Evolutionary conservation across 176 grass and related monocot genomes (phyloP).

Genomic region (Dendrocalamus sinicus): DNA sequence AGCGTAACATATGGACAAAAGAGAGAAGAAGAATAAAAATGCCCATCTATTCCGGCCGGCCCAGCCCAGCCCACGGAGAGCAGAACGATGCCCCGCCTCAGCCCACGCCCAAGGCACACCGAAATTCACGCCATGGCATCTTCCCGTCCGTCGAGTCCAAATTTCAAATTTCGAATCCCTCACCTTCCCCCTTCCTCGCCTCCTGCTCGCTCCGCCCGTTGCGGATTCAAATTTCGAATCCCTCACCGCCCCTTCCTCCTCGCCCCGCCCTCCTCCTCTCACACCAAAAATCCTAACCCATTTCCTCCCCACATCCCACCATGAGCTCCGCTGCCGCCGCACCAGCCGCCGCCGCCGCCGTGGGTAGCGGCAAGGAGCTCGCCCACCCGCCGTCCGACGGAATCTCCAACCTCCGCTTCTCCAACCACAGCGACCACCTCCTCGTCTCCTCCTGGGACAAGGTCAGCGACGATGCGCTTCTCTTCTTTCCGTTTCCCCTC

Average conservation of each 20-base stretch:
- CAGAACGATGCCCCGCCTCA: background rate
- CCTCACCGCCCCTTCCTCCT: background rate
- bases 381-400: constrained; percentile 73
- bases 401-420: constrained; percentile 94
- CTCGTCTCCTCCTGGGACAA: constrained; percentile 99
- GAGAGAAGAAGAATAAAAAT: background rate
- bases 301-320: background rate
- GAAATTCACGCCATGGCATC: background rate
- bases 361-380: constrained; percentile 75
- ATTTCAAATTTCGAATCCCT: too few relatives aligned
- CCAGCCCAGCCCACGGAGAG: background rate
- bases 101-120: background rate
- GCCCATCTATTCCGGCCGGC: background rate
- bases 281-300: background rate
- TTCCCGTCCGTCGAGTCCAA: background rate
- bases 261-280: background rate
- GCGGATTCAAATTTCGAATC: constrained; percentile 47
- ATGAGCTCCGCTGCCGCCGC: constrained; percentile 45
- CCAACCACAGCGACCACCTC: constrained; percentile 96
- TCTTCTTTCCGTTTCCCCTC: background rate
- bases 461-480: constrained; percentile 35
- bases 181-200: background rate
- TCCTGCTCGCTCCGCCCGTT: constrained; percentile 30
- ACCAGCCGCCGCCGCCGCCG: background rate
- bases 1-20: too few relatives aligned